Base-by-base conservation (phyloP, 2,329 filamentous ascomycete species). In the Zymoseptoria pseudotritici region DNA sequence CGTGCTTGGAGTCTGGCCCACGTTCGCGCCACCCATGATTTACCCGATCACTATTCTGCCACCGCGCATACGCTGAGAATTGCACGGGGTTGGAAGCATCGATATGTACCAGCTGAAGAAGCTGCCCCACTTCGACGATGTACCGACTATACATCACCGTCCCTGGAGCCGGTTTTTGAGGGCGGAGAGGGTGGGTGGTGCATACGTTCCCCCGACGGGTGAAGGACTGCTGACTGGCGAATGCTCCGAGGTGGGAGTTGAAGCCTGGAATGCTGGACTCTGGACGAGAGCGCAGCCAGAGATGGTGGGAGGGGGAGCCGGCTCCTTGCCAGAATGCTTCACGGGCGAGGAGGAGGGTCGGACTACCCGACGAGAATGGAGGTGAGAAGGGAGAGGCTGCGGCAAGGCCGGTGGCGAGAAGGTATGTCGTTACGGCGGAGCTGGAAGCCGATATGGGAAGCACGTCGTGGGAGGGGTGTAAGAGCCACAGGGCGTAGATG, bases 91-190 rank as follows among this genome's bases (percentile, higher is more conserved):
- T 21, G 56, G 3, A 1, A 11, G 36, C 36, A 5, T 42, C 36
- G 36, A 42, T 42, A 11, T 42, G 36, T 13, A 42, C 11, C 3
- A 42, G 36, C 17, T 42, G 36, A 6, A 42, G 36, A 17, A n/a
- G 36, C 36, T 42, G 36, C 10, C 36, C 36, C 9, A 42, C 36
- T 42, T 42, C 36, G 36, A 42, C 36, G 11, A 92, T 87, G 78
- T 86, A 92, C 58, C 89, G 85, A 70, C 87, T 90, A 77, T 93
- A 93, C 66, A 89, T 81, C 61, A 88, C 81, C 1, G 86, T 82
- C 2, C 88, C 87, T 0, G 87, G 86, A 1, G 79, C 76, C 4
- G 89, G 89, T 76, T 93, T 92, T 36, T 84, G 80, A 1, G 85
- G 84, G 7, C 89, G 85, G 6, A 87, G 79, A 3, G 89, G 89